Evolutionary conservation across 192 early-diverging fungal genomes (phyloP).

Genomic region (Podila epigama): DNA sequence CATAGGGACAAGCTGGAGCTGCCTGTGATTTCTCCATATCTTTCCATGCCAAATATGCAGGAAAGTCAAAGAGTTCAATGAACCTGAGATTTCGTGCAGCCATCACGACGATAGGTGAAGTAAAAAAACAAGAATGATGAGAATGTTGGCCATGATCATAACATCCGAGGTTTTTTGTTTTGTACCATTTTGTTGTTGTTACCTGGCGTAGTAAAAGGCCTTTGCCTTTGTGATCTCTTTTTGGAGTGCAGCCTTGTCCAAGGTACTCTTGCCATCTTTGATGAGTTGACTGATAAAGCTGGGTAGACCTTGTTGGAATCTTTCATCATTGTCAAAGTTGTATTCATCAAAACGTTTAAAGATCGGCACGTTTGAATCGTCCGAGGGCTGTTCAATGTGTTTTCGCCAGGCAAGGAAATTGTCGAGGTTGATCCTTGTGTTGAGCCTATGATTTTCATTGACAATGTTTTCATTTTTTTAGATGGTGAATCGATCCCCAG

Average conservation of each 20-base stretch:
- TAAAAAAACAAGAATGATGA: too few relatives aligned
- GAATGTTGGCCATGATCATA: too few relatives aligned
- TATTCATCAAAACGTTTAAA: constrained; percentile 57
- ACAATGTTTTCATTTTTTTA: too few relatives aligned
- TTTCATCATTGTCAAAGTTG: constrained; percentile 53
- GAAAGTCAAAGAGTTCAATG: constrained; percentile 54
- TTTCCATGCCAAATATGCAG: constrained; percentile 53
- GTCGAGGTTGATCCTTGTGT: constrained; percentile 48
- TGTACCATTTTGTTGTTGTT: neutral
- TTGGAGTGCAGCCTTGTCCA: constrained; percentile 55
- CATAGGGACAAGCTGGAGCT: constrained; percentile 58
- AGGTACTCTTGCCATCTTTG: constrained; percentile 34
- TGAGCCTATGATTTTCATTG: constrained; percentile 42
- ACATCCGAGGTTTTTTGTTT: neutral
- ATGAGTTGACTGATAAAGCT: constrained; percentile 50
- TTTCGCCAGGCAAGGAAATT: constrained; percentile 53
- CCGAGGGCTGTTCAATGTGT: constrained; percentile 31
- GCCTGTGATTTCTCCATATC: constrained; percentile 47
- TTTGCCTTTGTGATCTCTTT: constrained; percentile 56
- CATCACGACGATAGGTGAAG: too few relatives aligned
- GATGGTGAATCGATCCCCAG: too few relatives aligned
- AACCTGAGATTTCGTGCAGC: too few relatives aligned
- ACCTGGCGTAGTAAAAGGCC: constrained; percentile 58
- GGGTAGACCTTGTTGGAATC: constrained; percentile 54
- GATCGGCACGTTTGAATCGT: constrained; percentile 31